These are phyloP conservation scores for Oryza rufipogon DNA, from an alignment of 176 grass and related monocot species.

Conservation along the genomic window DNA sequence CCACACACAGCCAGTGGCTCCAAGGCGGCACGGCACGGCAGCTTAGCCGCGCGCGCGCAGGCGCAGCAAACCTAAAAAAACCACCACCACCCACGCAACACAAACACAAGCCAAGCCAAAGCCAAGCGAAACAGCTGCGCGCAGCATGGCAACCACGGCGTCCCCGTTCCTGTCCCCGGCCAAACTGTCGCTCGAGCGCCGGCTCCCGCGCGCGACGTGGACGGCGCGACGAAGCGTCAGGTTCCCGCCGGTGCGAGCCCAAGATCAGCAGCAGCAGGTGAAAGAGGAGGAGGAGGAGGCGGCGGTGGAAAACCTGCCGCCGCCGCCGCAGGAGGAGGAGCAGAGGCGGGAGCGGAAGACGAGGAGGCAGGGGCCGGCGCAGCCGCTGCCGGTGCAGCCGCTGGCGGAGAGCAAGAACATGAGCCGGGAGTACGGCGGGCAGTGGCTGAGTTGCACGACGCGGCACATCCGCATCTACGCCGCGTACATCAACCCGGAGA, in stretches of 20 bases:
- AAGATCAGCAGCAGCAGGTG: slow-evolving; percentile 61
- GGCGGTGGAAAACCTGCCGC: slow-evolving; percentile 17
- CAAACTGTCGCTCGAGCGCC: slow-evolving; percentile 41
- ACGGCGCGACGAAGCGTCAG: slow-evolving; percentile 12
- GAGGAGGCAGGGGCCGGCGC: slow-evolving; percentile 19
- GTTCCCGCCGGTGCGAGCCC: slow-evolving; percentile 44
- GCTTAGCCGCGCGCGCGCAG: not conserved
- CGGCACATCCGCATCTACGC: slow-evolving; percentile 96
- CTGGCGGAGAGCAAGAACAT: slow-evolving; percentile 91
- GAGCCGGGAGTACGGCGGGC: slow-evolving; percentile 82
- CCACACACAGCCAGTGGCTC: slow-evolving; percentile 40
- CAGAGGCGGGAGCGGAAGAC: not conserved
- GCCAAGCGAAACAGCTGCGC: not conserved
- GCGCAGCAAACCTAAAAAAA: not conserved
- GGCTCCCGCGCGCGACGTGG: not conserved
- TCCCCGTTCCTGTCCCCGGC: slow-evolving; percentile 68
- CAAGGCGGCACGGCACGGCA: not conserved
- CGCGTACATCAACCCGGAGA: slow-evolving; percentile 93
- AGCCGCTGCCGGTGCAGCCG: slow-evolving; percentile 67
- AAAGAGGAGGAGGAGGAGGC: slow-evolving; percentile 35
- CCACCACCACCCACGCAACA: not conserved
- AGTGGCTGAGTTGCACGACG: slow-evolving; percentile 92
- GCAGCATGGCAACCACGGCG: slow-evolving; percentile 57
- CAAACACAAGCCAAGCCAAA: not conserved
- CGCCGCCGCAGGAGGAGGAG: slow-evolving; percentile 20